Evolutionary conservation across 2,329 filamentous ascomycete genomes (phyloP).

Genomic region (Coniochaeta sp.): DNA sequence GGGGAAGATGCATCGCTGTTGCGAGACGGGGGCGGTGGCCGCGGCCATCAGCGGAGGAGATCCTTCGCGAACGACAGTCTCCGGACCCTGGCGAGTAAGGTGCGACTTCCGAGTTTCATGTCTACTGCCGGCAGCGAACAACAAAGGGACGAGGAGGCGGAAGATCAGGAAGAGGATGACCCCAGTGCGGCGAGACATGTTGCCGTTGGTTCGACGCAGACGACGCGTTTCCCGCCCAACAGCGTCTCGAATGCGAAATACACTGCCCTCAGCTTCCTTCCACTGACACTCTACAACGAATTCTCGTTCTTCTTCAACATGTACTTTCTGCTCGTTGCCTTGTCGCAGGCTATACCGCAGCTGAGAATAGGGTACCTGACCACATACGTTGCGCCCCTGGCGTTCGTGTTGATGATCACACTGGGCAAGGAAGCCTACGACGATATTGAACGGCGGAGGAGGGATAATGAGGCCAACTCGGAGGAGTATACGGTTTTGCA

Average conservation of each 20-base stretch:
- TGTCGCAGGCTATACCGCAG: constrained; percentile 86
- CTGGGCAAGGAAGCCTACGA: constrained; percentile 94
- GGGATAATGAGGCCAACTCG: constrained; percentile 91
- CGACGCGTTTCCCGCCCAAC: constrained; percentile 78
- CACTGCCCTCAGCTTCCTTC: constrained; percentile 88
- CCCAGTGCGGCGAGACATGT: constrained; percentile 68
- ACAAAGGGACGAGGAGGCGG: constrained; percentile 37
- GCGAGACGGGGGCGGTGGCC: constrained; percentile 29
- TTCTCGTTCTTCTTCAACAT: constrained; percentile 99
- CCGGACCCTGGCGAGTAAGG: constrained; percentile 35
- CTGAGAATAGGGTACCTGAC: constrained; percentile 89
- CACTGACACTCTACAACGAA: constrained; percentile 92
- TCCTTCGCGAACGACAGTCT: constrained; percentile 29
- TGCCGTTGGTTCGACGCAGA: constrained; percentile 66
- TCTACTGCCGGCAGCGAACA: constrained; percentile 28
- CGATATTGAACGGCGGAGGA: constrained; percentile 76
- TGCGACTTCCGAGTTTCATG: constrained; percentile 65
- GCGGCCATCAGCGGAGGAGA: constrained; percentile 15
- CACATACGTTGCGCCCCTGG: constrained; percentile 87
- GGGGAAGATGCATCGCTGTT: constrained; percentile 71
- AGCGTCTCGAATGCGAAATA: constrained; percentile 97
- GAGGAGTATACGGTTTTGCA: constrained; percentile 76
- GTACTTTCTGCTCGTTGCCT: constrained; percentile 91
- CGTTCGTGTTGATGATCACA: constrained; percentile 86
- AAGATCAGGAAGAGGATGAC: constrained; percentile 48